Percentiles rank a stretch among this genome's conserved stretches.
Evolutionary conservation across 2,329 filamentous ascomycete species (phyloP).

Genomic region (Myriosclerotinia curreyana): DNA sequence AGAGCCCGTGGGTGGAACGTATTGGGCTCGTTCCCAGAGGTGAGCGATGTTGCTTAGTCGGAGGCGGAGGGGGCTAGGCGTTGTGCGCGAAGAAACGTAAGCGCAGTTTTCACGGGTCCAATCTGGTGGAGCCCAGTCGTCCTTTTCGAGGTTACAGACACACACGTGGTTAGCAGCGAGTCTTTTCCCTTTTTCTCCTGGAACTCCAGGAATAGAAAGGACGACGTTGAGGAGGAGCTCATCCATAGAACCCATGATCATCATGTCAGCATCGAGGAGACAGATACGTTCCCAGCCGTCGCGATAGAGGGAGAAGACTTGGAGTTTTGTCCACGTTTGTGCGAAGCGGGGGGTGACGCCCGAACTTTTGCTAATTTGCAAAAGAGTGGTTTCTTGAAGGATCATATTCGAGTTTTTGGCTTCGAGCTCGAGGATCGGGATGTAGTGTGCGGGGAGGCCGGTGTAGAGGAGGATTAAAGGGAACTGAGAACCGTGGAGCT

Average conservation of each 20-base stretch:
- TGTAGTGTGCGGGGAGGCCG: slow-evolving; percentile 50
- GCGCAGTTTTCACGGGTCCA: slow-evolving; percentile 59
- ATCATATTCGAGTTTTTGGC: background rate
- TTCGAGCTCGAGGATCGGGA: background rate
- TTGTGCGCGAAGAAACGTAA: slow-evolving; percentile 41
- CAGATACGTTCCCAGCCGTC: slow-evolving; percentile 73
- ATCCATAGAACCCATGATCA: slow-evolving; percentile 79
- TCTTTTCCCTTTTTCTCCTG: background rate
- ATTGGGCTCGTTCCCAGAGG: too few relatives aligned
- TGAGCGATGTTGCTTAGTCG: too few relatives aligned
- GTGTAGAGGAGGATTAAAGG: slow-evolving; percentile 62
- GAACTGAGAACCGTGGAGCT: slow-evolving; percentile 60
- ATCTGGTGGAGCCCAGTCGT: slow-evolving; percentile 60
- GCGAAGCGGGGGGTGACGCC: slow-evolving; percentile 72
- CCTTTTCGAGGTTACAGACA: slow-evolving; percentile 73
- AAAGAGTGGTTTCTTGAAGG: background rate
- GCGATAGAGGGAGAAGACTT: slow-evolving; percentile 60
- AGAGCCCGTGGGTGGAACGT: too few relatives aligned
- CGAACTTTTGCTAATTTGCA: background rate
- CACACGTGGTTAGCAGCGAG: slow-evolving; percentile 78
- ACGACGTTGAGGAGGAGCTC: slow-evolving; percentile 71
- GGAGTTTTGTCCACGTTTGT: slow-evolving; percentile 84
- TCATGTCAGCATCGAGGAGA: slow-evolving; percentile 83
- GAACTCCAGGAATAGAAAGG: slow-evolving; percentile 44
- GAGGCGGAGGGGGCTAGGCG: too few relatives aligned